Evolutionary conservation across 495 filamentous ascomycete genomes (phyloP).

Genomic region (Penicillium herquei): DNA sequence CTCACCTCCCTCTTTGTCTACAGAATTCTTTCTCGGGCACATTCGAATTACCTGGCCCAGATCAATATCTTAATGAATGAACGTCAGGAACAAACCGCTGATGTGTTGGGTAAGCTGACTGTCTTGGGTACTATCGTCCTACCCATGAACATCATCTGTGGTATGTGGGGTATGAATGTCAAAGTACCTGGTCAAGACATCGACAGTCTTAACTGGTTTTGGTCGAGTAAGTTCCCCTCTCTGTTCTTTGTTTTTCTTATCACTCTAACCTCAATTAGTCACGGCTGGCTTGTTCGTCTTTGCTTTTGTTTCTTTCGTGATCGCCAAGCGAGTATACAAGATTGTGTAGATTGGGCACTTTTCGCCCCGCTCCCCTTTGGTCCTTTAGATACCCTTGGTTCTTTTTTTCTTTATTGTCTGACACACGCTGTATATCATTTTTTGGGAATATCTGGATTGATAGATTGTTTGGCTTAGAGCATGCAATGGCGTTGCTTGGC

Average conservation of each 20-base stretch:
- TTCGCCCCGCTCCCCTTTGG: neutral
- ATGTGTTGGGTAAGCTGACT: conserved; percentile 91
- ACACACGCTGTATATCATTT: neutral
- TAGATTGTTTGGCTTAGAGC: conserved; percentile 3
- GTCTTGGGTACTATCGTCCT: conserved; percentile 95
- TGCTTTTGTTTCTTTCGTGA: conserved; percentile 70
- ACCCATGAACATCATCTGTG: conserved; percentile 97
- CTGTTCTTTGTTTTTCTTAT: neutral
- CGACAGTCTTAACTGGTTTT: conserved; percentile 64
- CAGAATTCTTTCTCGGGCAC: conserved; percentile 86
- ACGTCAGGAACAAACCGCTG: conserved; percentile 91
- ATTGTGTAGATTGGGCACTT: conserved; percentile 47
- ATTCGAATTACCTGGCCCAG: conserved; percentile 92
- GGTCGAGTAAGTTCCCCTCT: conserved; percentile 46
- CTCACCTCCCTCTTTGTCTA: neutral
- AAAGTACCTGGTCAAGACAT: conserved; percentile 85
- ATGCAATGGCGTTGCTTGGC: conserved; percentile 11
- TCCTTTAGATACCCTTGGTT: neutral
- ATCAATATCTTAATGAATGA: conserved; percentile 98
- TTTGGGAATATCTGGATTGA: neutral
- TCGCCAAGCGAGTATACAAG: conserved; percentile 77
- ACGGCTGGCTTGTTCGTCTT: conserved; percentile 74
- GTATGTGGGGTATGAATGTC: conserved; percentile 99
- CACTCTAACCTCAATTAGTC: conserved; percentile 43
- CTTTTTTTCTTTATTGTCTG: neutral